Base-by-base conservation (phyloP, 108 stramenopile genomes). In the Skeletonema marinoi region DNA sequence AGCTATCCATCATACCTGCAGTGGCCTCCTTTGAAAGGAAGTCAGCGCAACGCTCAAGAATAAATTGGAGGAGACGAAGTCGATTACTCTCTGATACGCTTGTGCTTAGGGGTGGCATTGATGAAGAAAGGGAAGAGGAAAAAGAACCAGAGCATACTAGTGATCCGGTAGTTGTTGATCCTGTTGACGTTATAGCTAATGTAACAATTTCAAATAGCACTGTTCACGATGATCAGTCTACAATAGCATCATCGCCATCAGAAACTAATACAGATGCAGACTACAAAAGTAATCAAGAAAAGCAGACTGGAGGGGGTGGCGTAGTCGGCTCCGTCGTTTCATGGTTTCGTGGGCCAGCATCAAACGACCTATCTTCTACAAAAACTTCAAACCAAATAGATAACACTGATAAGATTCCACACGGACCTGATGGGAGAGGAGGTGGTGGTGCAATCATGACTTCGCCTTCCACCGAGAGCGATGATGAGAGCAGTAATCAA, bases 341-440 rank as follows among this genome's bases (percentile, higher is more conserved):
- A 56, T 56, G 54, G 54, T 56, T 56, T 56, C 54, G 54, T 56
- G 54, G 54, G 2, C 19, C 54, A 17, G 9, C 54, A 56, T 56
- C 25, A 9, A 56, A 13, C 12, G 64, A 65, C 12, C 17, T 13
- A 21, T 62, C 30, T 42, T 14, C 65, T 30, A 35, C 12, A 10
- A 71, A 11, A 7, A 62, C 58, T 30, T 13, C 21, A 31, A 71
- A 59, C n/a, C 19, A 51, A 64, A 16, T 30, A 6, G 21, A 51
- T 29, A 58, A 51, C 21, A 59, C 74, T 31, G 68, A 70, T 32
- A 70, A 70, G 58, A 75, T 75, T 32, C 74, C 74, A 8, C 74
- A 71, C 11, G 70, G 70, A n/a, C 54, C 73, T 2, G 68, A 70
- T 58, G 68, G 70, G 68, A 60, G 70, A 54, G 70, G 74, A 62